phyloP scores from a whole-genome alignment of 305 asterid species.

The Rubia balearica region DNA sequence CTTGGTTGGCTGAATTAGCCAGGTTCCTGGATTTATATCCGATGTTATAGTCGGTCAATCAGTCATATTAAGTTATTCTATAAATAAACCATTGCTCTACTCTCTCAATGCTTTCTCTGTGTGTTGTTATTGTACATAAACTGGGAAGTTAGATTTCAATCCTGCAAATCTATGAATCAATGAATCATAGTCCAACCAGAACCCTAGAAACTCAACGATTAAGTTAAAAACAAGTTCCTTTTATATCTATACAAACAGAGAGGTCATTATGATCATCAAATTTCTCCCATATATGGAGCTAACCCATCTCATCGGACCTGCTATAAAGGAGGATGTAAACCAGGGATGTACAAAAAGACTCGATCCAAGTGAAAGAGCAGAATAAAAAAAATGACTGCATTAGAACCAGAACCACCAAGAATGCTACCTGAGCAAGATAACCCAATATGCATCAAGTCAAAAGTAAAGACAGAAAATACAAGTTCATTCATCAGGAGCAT shows the following conservation, averaged over 20 bases:
- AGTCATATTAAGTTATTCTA: background rate
- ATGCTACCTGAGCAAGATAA: background rate
- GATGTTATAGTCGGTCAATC: background rate
- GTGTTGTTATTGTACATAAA: background rate
- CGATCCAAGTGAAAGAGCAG: background rate
- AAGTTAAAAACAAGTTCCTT: background rate
- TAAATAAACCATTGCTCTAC: background rate
- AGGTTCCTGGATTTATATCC: constrained; percentile 6
- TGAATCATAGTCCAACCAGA: background rate
- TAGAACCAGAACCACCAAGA: background rate
- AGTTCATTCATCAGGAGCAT: background rate
- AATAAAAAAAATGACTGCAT: background rate
- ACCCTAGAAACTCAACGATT: background rate
- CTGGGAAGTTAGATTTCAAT: background rate
- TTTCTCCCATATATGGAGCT: background rate
- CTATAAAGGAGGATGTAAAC: background rate
- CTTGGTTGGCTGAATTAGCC: background rate
- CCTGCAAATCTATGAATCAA: no score
- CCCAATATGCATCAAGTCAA: background rate
- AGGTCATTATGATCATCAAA: background rate
- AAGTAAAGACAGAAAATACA: background rate
- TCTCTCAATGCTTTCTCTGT: background rate
- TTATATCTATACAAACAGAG: background rate
- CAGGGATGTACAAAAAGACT: background rate
- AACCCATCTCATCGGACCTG: background rate